A percentile compares a stretch with the other conserved stretches of the same genome.
Conservation (phyloP, 345 rosid genomes). For the Lumnitzera littorea region DNA sequence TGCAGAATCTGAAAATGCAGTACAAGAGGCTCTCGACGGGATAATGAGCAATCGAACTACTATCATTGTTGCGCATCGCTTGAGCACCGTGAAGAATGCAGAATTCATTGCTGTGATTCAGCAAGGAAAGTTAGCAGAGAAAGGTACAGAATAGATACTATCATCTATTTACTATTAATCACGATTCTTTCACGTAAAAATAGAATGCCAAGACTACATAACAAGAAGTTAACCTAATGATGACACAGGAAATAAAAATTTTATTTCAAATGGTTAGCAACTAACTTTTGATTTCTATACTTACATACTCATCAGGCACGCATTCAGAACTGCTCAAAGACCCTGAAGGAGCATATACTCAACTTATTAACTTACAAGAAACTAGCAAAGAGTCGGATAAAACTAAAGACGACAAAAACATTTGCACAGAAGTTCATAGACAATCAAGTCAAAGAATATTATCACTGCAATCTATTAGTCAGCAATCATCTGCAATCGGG, state of each 20-base stretch:
- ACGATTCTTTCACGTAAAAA: background rate
- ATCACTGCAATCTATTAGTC: slow-evolving; percentile 37
- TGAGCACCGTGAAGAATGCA: slow-evolving; percentile 69
- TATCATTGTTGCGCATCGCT: slow-evolving; percentile 74
- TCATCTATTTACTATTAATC: background rate
- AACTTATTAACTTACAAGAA: slow-evolving; percentile 70
- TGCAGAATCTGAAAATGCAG: slow-evolving; percentile 79
- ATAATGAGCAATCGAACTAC: slow-evolving; percentile 75
- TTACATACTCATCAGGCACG: slow-evolving; percentile 31
- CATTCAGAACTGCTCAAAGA: slow-evolving; percentile 57
- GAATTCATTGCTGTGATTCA: slow-evolving; percentile 75
- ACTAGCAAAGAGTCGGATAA: slow-evolving; percentile 33
- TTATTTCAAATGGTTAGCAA: no score
- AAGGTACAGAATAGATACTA: slow-evolving; percentile 32
- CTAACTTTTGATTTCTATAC: background rate
- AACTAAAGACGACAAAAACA: slow-evolving; percentile 24
- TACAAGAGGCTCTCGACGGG: slow-evolving; percentile 78
- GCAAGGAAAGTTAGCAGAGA: slow-evolving; percentile 71
- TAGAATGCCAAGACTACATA: slow-evolving; percentile 2
- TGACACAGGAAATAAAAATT: no score
- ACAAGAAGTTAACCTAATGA: slow-evolving; percentile 3
- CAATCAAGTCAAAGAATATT: slow-evolving; percentile 36
- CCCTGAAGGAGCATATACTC: slow-evolving; percentile 74
- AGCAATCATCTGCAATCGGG: slow-evolving; percentile 49
- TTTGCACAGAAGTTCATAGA: background rate